Conservation (phyloP, 73 alveolate genomes). For the Paramecium tetraurelia region DNA sequence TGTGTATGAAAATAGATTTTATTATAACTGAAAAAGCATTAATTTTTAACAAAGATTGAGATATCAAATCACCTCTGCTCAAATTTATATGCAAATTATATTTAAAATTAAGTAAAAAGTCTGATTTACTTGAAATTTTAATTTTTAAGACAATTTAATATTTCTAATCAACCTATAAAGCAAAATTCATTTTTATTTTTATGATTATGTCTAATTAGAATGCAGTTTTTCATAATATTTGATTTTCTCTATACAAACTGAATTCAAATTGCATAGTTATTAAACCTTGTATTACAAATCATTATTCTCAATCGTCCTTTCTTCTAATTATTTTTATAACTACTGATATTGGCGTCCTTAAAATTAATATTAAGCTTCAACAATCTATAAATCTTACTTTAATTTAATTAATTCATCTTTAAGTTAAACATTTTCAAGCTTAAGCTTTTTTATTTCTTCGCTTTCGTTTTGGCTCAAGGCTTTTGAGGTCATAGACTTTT, state of each 20-base stretch:
- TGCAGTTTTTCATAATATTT: neutral
- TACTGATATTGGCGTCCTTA: neutral
- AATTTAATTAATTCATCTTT: neutral
- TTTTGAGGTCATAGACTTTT: neutral
- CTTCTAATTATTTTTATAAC: neutral
- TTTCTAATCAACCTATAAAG: neutral
- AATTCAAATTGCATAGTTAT: neutral
- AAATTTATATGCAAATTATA: neutral
- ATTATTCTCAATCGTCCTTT: neutral
- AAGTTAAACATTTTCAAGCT: neutral
- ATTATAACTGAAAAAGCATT: neutral
- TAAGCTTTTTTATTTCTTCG: neutral
- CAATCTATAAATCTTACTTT: neutral
- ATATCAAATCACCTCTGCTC: neutral
- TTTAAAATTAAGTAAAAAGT: neutral
- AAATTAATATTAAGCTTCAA: neutral
- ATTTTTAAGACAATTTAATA: neutral
- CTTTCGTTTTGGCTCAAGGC: neutral
- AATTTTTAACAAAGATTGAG: neutral
- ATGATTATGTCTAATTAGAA: neutral
- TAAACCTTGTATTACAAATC: neutral
- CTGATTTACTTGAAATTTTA: neutral
- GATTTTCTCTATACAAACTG: neutral
- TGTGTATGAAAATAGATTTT: neutral
- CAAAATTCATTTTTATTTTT: neutral